Evolutionary conservation across 352 stramenopile species (phyloP), one percentile per base, ranked within the genome.

Genomic region (Phytopythium aichiense): DNA sequence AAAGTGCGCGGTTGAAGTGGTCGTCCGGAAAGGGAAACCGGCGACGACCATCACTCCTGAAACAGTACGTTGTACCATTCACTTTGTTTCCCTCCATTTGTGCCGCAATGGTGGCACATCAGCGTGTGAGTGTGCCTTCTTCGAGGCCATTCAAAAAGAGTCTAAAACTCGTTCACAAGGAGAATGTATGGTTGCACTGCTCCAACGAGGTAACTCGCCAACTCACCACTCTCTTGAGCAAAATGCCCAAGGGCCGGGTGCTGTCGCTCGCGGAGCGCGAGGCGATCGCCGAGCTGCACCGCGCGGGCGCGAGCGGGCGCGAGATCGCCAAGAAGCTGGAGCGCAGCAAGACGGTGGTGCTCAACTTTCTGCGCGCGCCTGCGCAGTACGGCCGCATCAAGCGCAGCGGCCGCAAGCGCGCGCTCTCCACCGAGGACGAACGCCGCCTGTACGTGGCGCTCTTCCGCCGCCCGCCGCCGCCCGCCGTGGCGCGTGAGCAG

Each of bases 311-410:
- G 18, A 85, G 76, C 58, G 73, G 66, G 11, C 71, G 76, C n/a
- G 73, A 82, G 63, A 85, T 85, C 67, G 76, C 64, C 22, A 73
- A 77, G 62, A 67, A 70, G 61, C 65, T 85, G 16, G 45, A 68
- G 37, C 76, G 76, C 55, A 82, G 73, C 64, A 85, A 85, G 71
- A 82, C 76, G 22, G 76, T 85, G 37, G 76, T 85, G 67, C 76
- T 85, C 64, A 85, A 82, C 63, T 85, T 69, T 59, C 69, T 85
- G 52, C 72, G 74, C 31, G 74, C 68, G 22, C 76, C 76, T 9
- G 46, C 71, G 49, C 69, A 70, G 65, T 85, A 85, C 67, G 76
- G 64, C 15, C 67, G 69, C 37, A 71, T 71, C 64, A 85, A 85
- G 67, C 76, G 76, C 69, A 81, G 71, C 55, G 76, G 76, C 58